phyloP scores from a whole-genome alignment of 768 basidiomycete species.

The Rubroboletus pulcherrimus region DNA sequence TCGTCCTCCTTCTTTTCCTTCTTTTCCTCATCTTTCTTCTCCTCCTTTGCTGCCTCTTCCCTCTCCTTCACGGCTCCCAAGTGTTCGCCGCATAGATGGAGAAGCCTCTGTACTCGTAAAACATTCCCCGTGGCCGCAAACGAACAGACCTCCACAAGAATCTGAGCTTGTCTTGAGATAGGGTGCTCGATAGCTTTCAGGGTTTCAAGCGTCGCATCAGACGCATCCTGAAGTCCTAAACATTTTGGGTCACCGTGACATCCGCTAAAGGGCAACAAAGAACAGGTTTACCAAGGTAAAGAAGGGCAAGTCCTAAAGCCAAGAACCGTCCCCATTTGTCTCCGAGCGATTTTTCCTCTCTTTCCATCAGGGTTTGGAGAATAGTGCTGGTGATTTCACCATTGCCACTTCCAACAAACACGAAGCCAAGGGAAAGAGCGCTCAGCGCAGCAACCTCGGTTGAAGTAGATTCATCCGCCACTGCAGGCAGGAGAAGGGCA shows the following conservation, averaged over 20 bases:
- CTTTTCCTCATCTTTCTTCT: slow-evolving; percentile 51
- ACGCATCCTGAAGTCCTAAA: slow-evolving; percentile 84
- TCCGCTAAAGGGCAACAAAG: background rate
- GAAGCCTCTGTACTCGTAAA: slow-evolving; percentile 84
- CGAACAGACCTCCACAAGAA: slow-evolving; percentile 90
- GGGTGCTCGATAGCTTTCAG: slow-evolving; percentile 92
- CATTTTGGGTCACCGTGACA: slow-evolving; percentile 5
- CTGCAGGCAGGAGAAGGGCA: slow-evolving; percentile 69
- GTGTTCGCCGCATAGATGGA: slow-evolving; percentile 93
- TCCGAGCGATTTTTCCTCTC: slow-evolving; percentile 66
- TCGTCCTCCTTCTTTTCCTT: slow-evolving; percentile 60
- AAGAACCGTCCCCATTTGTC: slow-evolving; percentile 96
- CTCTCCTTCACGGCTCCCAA: slow-evolving; percentile 48
- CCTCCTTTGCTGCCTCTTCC: slow-evolving; percentile 34
- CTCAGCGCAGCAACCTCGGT: slow-evolving; percentile 90
- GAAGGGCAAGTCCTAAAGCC: slow-evolving; percentile 81
- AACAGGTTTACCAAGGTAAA: slow-evolving; percentile 74
- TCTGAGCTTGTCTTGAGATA: slow-evolving; percentile 84
- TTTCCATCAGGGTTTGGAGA: slow-evolving; percentile 88
- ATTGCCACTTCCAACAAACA: slow-evolving; percentile 93
- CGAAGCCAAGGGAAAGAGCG: slow-evolving; percentile 87
- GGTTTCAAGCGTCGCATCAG: slow-evolving; percentile 91
- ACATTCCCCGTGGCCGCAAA: slow-evolving; percentile 97
- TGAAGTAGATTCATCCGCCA: slow-evolving; percentile 75
- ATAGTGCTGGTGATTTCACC: slow-evolving; percentile 90